Percentiles rank a stretch among this genome's conserved stretches.
Conservation (phyloP, 208 protist species). For the Herpetomonas samuelpessoai region DNA sequence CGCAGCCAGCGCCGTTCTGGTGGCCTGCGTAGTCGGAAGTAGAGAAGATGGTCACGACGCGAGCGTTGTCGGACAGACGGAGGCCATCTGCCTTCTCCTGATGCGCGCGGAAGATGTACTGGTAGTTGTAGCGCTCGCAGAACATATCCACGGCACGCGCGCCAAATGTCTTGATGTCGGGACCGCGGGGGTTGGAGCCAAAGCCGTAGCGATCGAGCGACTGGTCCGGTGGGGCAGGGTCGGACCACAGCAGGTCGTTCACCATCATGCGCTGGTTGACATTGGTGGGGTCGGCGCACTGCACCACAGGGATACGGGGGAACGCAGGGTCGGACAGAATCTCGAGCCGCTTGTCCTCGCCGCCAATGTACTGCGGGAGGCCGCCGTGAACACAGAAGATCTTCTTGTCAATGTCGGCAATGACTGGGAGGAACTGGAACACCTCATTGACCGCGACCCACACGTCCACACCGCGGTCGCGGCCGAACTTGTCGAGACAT, state of each 20-base stretch:
- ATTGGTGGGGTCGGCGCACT: slow-evolving; percentile 82
- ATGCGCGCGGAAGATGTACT: slow-evolving; percentile 94
- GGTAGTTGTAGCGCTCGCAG: slow-evolving; percentile 88
- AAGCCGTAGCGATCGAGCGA: slow-evolving; percentile 88
- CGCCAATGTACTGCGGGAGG: slow-evolving; percentile 90
- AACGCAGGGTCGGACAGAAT: slow-evolving; percentile 81
- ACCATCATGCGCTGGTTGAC: slow-evolving; percentile 88
- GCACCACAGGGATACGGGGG: slow-evolving; percentile 82
- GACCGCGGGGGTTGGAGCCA: slow-evolving; percentile 84
- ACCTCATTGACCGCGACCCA: slow-evolving; percentile 91
- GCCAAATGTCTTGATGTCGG: slow-evolving; percentile 90
- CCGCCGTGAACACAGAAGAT: slow-evolving; percentile 95
- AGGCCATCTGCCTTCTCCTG: slow-evolving; percentile 91
- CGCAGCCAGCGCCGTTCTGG: slow-evolving; percentile 88
- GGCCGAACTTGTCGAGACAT: slow-evolving; percentile 89
- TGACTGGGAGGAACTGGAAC: slow-evolving; percentile 92
- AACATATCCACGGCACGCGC: slow-evolving; percentile 91
- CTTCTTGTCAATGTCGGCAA: slow-evolving; percentile 92
- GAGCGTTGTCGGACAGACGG: slow-evolving; percentile 86
- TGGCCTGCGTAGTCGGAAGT: slow-evolving; percentile 91
- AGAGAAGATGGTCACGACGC: slow-evolving; percentile 93
- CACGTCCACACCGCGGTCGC: slow-evolving; percentile 78
- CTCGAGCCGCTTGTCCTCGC: slow-evolving; percentile 86
- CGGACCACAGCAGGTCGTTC: slow-evolving; percentile 90
- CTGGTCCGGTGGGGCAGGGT: slow-evolving; percentile 81